These are phyloP conservation scores for Musa balbisiana DNA, from an alignment of 202 grass and related monocot genomes.

Conservation along the genomic window DNA sequence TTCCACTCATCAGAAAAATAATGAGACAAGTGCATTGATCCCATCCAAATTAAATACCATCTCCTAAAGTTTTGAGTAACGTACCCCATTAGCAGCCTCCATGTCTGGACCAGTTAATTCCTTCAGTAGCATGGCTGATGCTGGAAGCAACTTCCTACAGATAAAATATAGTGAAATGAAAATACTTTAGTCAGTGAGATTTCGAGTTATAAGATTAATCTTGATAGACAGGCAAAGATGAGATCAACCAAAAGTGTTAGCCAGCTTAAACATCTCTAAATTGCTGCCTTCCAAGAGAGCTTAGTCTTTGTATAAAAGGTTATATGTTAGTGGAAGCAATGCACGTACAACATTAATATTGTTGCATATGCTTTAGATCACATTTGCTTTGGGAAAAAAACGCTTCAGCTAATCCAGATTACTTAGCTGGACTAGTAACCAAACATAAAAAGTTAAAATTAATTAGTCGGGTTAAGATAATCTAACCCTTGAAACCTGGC, in stretches of 20 bases:
- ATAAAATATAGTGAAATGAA: neutral
- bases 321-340: too few species aligned
- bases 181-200: neutral
- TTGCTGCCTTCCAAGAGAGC: neutral
- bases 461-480: neutral
- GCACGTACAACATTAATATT: neutral
- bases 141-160: constrained; percentile 58
- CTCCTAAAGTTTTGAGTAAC: neutral
- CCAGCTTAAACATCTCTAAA: neutral
- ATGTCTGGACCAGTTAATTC: constrained; percentile 44
- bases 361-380: neutral
- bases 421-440: neutral
- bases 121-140: constrained; percentile 55
- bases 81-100: constrained; percentile 19
- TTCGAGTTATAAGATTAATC: neutral
- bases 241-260: neutral
- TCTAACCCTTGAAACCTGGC: neutral
- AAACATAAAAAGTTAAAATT: neutral
- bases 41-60: too few species aligned
- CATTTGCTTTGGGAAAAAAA: too few species aligned
- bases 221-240: neutral
- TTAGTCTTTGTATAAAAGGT: neutral
- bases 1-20: neutral
- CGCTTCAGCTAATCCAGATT: neutral
- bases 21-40: neutral